These are phyloP conservation scores for Fusarium stilboides DNA, from an alignment of 2,329 filamentous ascomycete genomes.

Conservation along the genomic window DNA sequence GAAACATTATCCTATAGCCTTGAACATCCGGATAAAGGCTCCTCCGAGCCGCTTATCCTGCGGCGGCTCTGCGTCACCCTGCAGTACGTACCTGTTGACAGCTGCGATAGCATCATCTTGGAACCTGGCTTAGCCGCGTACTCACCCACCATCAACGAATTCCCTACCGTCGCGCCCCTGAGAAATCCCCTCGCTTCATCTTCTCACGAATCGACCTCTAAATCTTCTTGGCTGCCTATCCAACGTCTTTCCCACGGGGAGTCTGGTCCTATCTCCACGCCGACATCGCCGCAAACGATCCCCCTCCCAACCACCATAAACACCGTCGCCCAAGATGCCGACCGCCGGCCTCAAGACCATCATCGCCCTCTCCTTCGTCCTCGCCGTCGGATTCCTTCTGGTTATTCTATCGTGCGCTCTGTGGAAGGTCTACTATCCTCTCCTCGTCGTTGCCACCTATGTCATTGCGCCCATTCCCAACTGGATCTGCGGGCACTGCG, in stretches of 20 bases:
- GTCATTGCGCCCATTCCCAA: constrained; percentile 94
- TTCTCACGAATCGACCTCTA: background rate
- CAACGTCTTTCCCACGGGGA: constrained; percentile 24
- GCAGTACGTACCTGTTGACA: constrained; percentile 45
- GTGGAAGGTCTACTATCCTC: constrained; percentile 93
- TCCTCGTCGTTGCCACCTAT: constrained; percentile 96
- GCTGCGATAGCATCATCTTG: constrained; percentile 47
- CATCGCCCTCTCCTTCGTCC: constrained; percentile 98
- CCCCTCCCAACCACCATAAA: constrained; percentile 1
- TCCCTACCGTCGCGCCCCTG: constrained; percentile 4
- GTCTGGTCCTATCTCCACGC: constrained; percentile 1
- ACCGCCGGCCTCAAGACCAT: constrained; percentile 98
- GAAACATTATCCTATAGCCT: too few species aligned
- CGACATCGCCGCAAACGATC: constrained; percentile 26
- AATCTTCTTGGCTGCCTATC: background rate
- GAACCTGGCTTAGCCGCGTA: constrained; percentile 46
- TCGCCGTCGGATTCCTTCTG: constrained; percentile 98
- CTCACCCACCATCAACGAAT: constrained; percentile 27
- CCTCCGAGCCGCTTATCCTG: constrained; percentile 24
- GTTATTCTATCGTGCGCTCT: constrained; percentile 98
- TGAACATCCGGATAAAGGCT: background rate
- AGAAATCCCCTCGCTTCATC: background rate
- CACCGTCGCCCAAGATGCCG: constrained; percentile 64
- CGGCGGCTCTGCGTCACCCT: constrained; percentile 21
- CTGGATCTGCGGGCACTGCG: constrained; percentile 91